Evolutionary conservation across 2,329 filamentous ascomycete genomes (phyloP), one percentile per base, ranked within the genome.

Genomic region (Fusarium subtropicale): DNA sequence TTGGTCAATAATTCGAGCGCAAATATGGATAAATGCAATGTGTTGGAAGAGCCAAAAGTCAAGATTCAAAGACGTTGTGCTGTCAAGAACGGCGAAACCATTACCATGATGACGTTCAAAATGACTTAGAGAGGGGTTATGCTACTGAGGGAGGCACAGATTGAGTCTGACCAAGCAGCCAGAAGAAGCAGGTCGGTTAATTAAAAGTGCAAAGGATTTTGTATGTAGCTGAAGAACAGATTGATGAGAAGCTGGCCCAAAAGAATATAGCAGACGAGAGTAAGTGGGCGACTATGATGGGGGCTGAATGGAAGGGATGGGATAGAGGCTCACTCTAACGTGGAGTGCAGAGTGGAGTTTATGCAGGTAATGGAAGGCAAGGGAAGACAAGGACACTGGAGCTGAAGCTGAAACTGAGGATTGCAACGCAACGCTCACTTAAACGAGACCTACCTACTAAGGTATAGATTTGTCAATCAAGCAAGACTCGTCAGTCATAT

Each of bases 331-430:
- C 66, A 57, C 60, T 59, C 31, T 48, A 60, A 65, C 62, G 61
- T 66, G 62, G 62, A 65, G 62, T 65, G 60, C 54, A 66, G 66
- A 63, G 66, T 69, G 66, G 66, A 69, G 66, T 57, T 54, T 69
- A 69, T 69, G 66, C 66, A 69, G 61, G 66, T 69, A 63, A 69
- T 60, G 52, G 46, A 44, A 50, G 26, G 38, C 59, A 38, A 48
- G 38, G 38, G 51, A 42, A 54, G 24, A 42, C 38, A 44, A 30
- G 33, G 24, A 52, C 54, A 34, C 48, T 65, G 48, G 41, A 65
- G 65, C 51, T 66, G 56, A 30, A 57, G 53, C 28, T 33, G 61
- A 28, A 57, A 45, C 28, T 33, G 48, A 39, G 48, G 38, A 28
- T 52, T 41, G 48, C 34, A 52, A 28, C 26, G 33, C 34, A 52